Percentiles rank a stretch among this genome's conserved stretches.
phyloP scores from a whole-genome alignment of 208 protist species.

The Leishmania guyanensis region DNA sequence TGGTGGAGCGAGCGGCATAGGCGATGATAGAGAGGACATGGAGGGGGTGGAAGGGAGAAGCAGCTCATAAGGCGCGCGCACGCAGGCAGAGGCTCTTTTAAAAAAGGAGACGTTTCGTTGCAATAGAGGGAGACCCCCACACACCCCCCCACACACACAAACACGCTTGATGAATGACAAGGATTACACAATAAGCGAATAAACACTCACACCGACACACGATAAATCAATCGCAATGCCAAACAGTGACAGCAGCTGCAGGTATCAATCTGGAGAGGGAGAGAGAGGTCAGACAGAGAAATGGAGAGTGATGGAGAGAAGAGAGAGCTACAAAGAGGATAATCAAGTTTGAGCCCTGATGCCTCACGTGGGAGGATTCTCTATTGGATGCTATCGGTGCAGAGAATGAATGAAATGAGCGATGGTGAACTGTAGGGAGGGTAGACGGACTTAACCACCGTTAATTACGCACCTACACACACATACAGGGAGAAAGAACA shows the following conservation, averaged over 20 bases:
- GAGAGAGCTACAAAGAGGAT: neutral
- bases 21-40: neutral
- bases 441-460: neutral
- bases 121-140: neutral
- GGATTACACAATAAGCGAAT: slow-evolving; percentile 6
- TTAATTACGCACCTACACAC: neutral
- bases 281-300: neutral
- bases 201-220: neutral
- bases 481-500: neutral
- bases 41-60: neutral
- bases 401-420: neutral
- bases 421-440: neutral
- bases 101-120: neutral
- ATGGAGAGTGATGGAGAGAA: neutral
- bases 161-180: neutral
- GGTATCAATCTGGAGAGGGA: neutral
- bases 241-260: neutral
- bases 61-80: neutral
- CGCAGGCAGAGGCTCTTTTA: neutral
- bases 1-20: slow-evolving; percentile 17
- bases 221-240: neutral
- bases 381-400: neutral
- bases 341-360: neutral
- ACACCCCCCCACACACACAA: slow-evolving; percentile 2
- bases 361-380: neutral